A percentile compares a stretch with the other conserved stretches of the same genome.
Evolutionary conservation across 305 asterid species (phyloP).

Genomic region (Fraxinus paxiana): DNA sequence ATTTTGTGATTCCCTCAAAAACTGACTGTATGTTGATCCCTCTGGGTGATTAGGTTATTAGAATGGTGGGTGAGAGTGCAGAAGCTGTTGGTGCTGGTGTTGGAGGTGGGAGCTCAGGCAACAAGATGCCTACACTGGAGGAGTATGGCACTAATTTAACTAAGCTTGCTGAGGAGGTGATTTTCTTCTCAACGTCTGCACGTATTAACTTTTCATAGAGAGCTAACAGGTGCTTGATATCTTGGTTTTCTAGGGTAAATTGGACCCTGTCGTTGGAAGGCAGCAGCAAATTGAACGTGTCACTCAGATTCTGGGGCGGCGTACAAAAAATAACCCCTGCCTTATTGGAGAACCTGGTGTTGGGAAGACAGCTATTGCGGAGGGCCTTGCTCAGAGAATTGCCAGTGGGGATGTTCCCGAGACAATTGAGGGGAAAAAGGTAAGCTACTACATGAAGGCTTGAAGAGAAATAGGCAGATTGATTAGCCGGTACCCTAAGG

Average conservation of each 20-base stretch:
- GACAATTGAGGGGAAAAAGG: conserved; percentile 93
- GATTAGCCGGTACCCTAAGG: background rate
- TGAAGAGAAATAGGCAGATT: background rate
- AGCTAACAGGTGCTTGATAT: conserved; percentile 4
- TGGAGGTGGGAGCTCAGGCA: conserved; percentile 85
- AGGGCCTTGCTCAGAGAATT: conserved; percentile 95
- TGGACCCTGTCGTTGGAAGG: conserved; percentile 97
- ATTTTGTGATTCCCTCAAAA: background rate
- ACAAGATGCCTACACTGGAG: conserved; percentile 93
- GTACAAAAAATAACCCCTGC: conserved; percentile 93
- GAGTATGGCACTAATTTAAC: conserved; percentile 97
- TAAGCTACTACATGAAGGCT: conserved; percentile 21
- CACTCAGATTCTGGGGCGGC: conserved; percentile 87
- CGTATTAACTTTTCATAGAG: conserved; percentile 10
- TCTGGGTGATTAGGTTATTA: conserved; percentile 52
- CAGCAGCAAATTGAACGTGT: conserved; percentile 86
- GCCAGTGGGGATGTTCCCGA: conserved; percentile 92
- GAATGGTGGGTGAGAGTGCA: conserved; percentile 92
- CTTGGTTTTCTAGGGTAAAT: conserved; percentile 62
- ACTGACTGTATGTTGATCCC: conserved; percentile 6
- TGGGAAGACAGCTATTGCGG: conserved; percentile 97
- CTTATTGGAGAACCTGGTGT: conserved; percentile 99
- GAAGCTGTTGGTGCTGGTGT: conserved; percentile 91
- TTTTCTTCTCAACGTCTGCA: conserved; percentile 13
- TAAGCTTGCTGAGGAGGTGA: conserved; percentile 95